Percentiles rank a stretch among this genome's conserved stretches.
Evolutionary conservation across 371 early-diverging fungal genomes (phyloP).

Genomic region (Chytridium lagenaria): DNA sequence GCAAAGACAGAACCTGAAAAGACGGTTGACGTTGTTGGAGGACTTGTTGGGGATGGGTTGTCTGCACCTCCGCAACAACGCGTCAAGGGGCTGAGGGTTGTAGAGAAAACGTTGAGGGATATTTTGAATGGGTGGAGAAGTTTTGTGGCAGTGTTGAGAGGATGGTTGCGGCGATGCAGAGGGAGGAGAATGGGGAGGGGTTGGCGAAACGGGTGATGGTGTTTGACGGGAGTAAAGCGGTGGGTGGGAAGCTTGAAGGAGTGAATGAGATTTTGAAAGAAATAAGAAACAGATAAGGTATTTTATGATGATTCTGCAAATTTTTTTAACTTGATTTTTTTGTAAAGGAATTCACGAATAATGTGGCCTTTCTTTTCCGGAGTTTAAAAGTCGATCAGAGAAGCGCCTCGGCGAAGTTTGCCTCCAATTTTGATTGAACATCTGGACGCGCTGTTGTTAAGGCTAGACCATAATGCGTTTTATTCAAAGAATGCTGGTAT

Average conservation of each 20-base stretch:
- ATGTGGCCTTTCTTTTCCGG: constrained; percentile 61
- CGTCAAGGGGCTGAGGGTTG: neutral
- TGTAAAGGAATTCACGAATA: constrained; percentile 58
- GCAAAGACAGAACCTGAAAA: neutral
- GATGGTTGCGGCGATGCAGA: neutral
- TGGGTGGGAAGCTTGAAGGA: constrained; percentile 25
- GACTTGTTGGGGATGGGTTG: too few relatives aligned
- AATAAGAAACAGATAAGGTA: too few relatives aligned
- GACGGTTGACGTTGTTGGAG: too few relatives aligned
- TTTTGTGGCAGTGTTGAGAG: constrained; percentile 32
- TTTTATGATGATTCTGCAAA: too few relatives aligned
- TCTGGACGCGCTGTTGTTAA: constrained; percentile 65
- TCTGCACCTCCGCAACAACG: too few relatives aligned
- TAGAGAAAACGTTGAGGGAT: neutral
- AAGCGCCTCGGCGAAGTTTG: neutral
- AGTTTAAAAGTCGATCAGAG: constrained; percentile 38
- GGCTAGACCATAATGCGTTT: constrained; percentile 67
- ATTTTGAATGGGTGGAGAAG: neutral
- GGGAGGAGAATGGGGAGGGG: constrained; percentile 33
- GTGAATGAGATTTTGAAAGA: constrained; percentile 16
- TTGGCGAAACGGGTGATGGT: neutral
- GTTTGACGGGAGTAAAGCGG: constrained; percentile 21
- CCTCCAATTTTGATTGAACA: neutral
- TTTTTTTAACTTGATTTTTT: constrained; percentile 27
- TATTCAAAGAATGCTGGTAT: constrained; percentile 17